Evolutionary conservation across 441 rosid genomes (phyloP).

Genomic region (Biscutella laevigata): DNA sequence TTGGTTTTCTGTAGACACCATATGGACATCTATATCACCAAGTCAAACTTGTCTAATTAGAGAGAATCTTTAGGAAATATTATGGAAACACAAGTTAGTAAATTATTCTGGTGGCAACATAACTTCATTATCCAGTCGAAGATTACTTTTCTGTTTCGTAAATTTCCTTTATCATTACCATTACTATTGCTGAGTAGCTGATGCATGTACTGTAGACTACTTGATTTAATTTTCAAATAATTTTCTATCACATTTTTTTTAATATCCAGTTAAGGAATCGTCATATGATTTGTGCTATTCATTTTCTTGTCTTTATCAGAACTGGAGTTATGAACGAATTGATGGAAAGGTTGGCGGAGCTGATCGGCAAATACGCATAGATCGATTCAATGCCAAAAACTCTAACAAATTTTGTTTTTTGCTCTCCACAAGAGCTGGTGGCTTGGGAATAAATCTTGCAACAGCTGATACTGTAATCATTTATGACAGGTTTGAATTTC

Average conservation of each 20-base stretch:
- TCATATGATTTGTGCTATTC: background rate
- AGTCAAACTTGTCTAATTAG: too few relatives aligned
- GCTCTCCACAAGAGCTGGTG: constrained; percentile 92
- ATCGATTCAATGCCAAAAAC: constrained; percentile 65
- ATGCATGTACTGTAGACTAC: too few relatives aligned
- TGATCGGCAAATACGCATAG: constrained; percentile 79
- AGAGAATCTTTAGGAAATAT: too few relatives aligned
- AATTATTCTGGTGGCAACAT: too few relatives aligned
- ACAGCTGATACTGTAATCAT: constrained; percentile 92
- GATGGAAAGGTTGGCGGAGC: constrained; percentile 89
- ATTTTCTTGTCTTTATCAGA: constrained; percentile 32
- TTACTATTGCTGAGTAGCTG: too few relatives aligned
- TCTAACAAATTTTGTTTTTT: constrained; percentile 87
- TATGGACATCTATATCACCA: too few relatives aligned
- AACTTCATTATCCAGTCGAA: too few relatives aligned
- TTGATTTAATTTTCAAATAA: too few relatives aligned
- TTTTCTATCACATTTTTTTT: background rate
- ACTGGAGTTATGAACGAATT: constrained; percentile 74
- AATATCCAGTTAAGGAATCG: background rate
- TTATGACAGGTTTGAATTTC: constrained; percentile 69
- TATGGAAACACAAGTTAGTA: too few relatives aligned
- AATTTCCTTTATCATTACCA: too few relatives aligned
- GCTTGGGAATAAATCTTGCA: constrained; percentile 91
- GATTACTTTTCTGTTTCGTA: too few relatives aligned
- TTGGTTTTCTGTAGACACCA: background rate